Evolutionary conservation across 2,329 filamentous ascomycete species (phyloP), one percentile per base, ranked within the genome.

Genomic region (Pseudonectria buxi): DNA sequence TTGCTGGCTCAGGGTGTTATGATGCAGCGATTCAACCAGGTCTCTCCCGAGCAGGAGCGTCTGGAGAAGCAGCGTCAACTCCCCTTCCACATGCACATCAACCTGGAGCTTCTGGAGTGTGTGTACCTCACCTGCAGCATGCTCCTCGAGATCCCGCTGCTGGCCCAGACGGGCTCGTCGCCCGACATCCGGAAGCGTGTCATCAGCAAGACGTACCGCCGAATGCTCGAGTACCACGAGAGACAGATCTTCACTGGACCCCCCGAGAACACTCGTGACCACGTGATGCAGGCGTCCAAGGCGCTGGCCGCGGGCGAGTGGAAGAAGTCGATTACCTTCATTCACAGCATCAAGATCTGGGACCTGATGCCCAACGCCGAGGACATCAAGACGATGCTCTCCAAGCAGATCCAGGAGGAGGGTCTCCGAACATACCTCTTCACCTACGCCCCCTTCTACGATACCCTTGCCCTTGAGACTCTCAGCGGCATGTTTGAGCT

Each of bases 11-110:
- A 98, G 67, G 94, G 92, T 63, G 87, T 98, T 44, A 95, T 96
- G 73, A 92, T 98, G 63, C 92, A 98, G 71, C 80, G 92, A 51
- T 98, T 89, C 69, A 90, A 79, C 55, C 89, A 95, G 57, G 92
- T 98, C 43, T 92, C 89, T 25, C 92, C 92, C 13, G 92, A 98
- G 67, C 92, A 98, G 67, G 92, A 98, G 71, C 86, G 90, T 49
- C 76, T 96, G 26, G 92, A 98, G 72, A 86, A 92, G 61, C 90
- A 96, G 69, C 83, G 92, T 54, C 92, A 98, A 69, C 77, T 98
- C 50, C 92, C 92, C 26, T 98, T 98, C 81, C 92, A 98, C 72
- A 95, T 98, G 88, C 92, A 98, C 76, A 98, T 98, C 74, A 98
- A 98, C 73, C 77, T 98, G 34, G 92, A 98, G 65, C 78, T 98